phyloP scores from a whole-genome alignment of 2,329 filamentous ascomycete genomes.

The Pseudomassariella vexata region DNA sequence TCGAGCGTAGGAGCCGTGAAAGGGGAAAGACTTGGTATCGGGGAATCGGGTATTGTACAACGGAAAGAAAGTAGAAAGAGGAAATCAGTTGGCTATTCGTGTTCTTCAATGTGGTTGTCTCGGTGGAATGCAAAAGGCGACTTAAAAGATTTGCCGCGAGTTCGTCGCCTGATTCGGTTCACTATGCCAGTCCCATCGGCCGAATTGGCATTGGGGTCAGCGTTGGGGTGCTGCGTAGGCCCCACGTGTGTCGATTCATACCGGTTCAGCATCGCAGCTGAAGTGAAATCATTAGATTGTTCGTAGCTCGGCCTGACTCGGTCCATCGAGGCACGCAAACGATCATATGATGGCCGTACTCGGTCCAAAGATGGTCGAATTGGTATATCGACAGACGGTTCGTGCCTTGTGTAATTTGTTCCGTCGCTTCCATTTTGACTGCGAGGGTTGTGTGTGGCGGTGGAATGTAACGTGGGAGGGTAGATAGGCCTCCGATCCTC shows the following conservation, averaged over 20 bases:
- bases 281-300: slow-evolving; percentile 84
- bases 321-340: slow-evolving; percentile 82
- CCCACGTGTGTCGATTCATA: slow-evolving; percentile 68
- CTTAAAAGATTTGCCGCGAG: slow-evolving; percentile 28
- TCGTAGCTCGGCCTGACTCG: slow-evolving; percentile 79
- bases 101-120: slow-evolving; percentile 21
- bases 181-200: slow-evolving; percentile 20
- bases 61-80: not conserved
- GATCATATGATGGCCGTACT: slow-evolving; percentile 78
- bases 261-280: slow-evolving; percentile 75
- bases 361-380: slow-evolving; percentile 58
- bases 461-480: slow-evolving; percentile 70
- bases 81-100: slow-evolving; percentile 14
- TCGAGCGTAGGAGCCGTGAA: too few species aligned
- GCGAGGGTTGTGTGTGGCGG: slow-evolving; percentile 64
- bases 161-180: slow-evolving; percentile 24
- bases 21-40: too few species aligned
- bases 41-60: too few species aligned
- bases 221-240: not conserved
- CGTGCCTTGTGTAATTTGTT: slow-evolving; percentile 75
- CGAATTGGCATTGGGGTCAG: not conserved
- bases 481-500: slow-evolving; percentile 93
- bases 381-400: slow-evolving; percentile 51
- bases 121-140: slow-evolving; percentile 22
- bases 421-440: slow-evolving; percentile 92